Percentiles rank a stretch among this genome's conserved stretches.
These are phyloP conservation scores for Xylariaceae sp. DNA, from an alignment of 2,329 filamentous ascomycete species.

Conservation along the genomic window DNA sequence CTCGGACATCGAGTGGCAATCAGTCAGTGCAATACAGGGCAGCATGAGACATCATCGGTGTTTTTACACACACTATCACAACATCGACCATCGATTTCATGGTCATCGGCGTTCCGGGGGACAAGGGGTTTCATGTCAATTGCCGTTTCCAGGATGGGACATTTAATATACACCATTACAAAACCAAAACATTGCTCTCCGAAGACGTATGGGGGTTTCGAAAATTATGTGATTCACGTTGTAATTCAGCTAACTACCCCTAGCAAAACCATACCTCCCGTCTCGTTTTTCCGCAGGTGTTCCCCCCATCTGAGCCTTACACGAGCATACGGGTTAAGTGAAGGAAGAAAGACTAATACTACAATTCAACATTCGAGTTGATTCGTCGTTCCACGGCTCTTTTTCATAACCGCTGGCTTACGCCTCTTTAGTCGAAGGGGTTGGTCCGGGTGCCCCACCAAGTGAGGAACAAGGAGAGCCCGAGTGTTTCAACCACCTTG, in stretches of 20 bases:
- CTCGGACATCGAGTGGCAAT: not conserved
- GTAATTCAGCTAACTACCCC: constrained; percentile 13
- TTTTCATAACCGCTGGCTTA: not conserved
- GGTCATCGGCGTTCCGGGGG: constrained; percentile 22
- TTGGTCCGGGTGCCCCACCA: constrained; percentile 97
- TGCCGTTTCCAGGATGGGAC: constrained; percentile 14
- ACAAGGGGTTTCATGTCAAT: constrained; percentile 15
- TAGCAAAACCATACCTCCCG: constrained; percentile 3
- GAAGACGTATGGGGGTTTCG: not conserved
- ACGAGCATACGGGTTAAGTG: constrained; percentile 6
- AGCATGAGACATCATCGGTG: constrained; percentile 10
- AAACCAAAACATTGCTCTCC: not conserved
- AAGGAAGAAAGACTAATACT: constrained; percentile 16
- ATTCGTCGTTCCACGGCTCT: constrained; percentile 13
- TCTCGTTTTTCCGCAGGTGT: not conserved
- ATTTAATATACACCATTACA: constrained; percentile 15
- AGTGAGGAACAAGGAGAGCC: constrained; percentile 84
- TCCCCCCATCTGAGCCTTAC: constrained; percentile 5
- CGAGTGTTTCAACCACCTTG: constrained; percentile 88
- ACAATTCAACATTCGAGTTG: constrained; percentile 11
- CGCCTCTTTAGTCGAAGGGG: constrained; percentile 66
- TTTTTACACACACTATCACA: constrained; percentile 20
- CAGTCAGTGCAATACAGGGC: not conserved
- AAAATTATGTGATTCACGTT: constrained; percentile 3
- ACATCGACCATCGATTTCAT: constrained; percentile 20